phyloP scores from a whole-genome alignment of 169 alveolate genomes.

The Plasmodium falciparum region DNA sequence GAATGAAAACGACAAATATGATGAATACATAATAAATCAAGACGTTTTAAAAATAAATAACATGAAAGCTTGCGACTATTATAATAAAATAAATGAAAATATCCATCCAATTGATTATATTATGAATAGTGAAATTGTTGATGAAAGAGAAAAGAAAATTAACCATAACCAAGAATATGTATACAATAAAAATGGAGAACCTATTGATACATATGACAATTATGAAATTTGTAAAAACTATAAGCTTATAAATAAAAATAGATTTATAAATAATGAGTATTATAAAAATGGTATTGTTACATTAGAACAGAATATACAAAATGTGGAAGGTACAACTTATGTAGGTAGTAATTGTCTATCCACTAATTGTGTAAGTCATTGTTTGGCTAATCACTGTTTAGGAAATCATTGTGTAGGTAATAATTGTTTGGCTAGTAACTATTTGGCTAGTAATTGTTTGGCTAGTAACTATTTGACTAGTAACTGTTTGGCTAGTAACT shows the following conservation, averaged over 20 bases:
- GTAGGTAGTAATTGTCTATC: too few relatives aligned
- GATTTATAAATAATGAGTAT: conserved; percentile 8
- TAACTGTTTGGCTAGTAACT: too few relatives aligned
- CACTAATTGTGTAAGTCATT: too few relatives aligned
- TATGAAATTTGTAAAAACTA: neutral
- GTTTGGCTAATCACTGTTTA: too few relatives aligned
- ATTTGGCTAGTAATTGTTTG: too few relatives aligned
- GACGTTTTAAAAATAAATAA: conserved; percentile 7
- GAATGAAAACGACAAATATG: too few relatives aligned
- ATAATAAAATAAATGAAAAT: conserved; percentile 15
- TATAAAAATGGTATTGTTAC: conserved; percentile 14
- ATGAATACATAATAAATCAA: neutral
- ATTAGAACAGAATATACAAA: conserved; percentile 8
- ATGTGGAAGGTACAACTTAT: neutral
- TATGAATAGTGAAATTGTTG: neutral
- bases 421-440: too few relatives aligned
- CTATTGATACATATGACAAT: conserved; percentile 1
- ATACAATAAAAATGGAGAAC: conserved; percentile 17
- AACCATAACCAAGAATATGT: neutral
- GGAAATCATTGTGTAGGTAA: too few relatives aligned
- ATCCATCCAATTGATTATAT: neutral
- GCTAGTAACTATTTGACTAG: too few relatives aligned
- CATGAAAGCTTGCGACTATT: neutral
- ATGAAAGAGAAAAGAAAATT: neutral
- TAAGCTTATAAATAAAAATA: conserved; percentile 1